Conservation (phyloP, 495 filamentous ascomycete genomes). For the Neurospora sp. region DNA sequence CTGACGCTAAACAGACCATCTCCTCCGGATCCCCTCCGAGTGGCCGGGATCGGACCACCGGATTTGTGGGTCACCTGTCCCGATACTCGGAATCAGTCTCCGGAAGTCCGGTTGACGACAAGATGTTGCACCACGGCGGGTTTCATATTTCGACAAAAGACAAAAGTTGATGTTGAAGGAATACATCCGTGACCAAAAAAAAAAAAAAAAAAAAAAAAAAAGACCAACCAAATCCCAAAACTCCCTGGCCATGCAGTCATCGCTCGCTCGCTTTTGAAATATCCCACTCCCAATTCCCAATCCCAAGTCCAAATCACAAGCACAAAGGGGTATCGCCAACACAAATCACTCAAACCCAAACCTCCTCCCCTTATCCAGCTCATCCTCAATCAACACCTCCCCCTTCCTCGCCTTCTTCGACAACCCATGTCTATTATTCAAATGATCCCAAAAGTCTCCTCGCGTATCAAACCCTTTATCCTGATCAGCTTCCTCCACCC, state of each 20-base stretch:
- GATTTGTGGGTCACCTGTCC: background rate
- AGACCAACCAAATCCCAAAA: background rate
- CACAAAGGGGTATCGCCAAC: background rate
- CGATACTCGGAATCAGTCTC: background rate
- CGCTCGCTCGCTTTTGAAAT: background rate
- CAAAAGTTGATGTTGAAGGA: background rate
- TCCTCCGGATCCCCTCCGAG: background rate
- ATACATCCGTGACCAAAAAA: background rate
- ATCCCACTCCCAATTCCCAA: too few species aligned
- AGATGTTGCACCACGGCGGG: background rate
- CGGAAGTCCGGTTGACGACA: background rate
- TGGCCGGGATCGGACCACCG: background rate
- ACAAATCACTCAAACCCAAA: slow-evolving; percentile 10
- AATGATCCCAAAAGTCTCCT: slow-evolving; percentile 21
- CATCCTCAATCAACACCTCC: slow-evolving; percentile 12
- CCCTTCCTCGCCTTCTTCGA: slow-evolving; percentile 6
- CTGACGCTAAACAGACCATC: background rate
- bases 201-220: too few species aligned
- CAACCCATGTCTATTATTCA: slow-evolving; percentile 14
- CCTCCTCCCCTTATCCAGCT: slow-evolving; percentile 19
- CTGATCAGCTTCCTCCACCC: too few species aligned
- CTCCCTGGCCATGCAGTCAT: background rate
- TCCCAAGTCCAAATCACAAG: background rate
- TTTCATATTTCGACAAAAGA: background rate
- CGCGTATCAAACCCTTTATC: slow-evolving; percentile 9